phyloP scores from a whole-genome alignment of 305 asterid genomes.

The Fraxinus ornus region DNA sequence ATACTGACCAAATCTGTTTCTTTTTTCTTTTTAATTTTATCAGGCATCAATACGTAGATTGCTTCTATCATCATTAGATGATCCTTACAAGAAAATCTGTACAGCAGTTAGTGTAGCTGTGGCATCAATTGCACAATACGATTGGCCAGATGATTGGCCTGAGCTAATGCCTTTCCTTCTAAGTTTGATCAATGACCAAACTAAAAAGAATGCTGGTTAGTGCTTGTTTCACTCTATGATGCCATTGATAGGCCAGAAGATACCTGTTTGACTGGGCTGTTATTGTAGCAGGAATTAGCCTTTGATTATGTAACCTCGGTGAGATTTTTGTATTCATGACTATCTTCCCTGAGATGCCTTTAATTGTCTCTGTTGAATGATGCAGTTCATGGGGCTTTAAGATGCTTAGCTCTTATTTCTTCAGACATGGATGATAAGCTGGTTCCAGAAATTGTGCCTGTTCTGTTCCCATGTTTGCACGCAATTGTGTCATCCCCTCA shows the following conservation, averaged over 20 bases:
- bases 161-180: conserved; percentile 73
- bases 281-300: background rate
- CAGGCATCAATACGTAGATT: conserved; percentile 69
- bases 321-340: conserved; percentile 2
- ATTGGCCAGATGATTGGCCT: conserved; percentile 98
- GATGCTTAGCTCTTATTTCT: conserved; percentile 87
- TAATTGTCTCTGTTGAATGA: conserved; percentile 12
- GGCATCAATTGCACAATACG: conserved; percentile 76
- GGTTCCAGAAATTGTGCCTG: conserved; percentile 73
- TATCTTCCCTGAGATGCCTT: conserved; percentile 21
- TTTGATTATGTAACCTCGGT: background rate
- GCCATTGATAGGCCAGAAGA: background rate
- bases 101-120: conserved; percentile 87
- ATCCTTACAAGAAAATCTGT: conserved; percentile 76
- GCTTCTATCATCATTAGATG: conserved; percentile 71
- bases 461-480: conserved; percentile 79
- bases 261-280: background rate
- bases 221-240: conserved; percentile 20
- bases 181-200: conserved; percentile 61
- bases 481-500: conserved; percentile 81
- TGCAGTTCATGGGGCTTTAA: conserved; percentile 91
- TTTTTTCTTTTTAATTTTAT: conserved; percentile 24
- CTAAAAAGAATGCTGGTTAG: conserved; percentile 73
- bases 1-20: conserved; percentile 15
- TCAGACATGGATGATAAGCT: conserved; percentile 91